phyloP scores from a whole-genome alignment of 345 rosid genomes.

The Pistacia vera region DNA sequence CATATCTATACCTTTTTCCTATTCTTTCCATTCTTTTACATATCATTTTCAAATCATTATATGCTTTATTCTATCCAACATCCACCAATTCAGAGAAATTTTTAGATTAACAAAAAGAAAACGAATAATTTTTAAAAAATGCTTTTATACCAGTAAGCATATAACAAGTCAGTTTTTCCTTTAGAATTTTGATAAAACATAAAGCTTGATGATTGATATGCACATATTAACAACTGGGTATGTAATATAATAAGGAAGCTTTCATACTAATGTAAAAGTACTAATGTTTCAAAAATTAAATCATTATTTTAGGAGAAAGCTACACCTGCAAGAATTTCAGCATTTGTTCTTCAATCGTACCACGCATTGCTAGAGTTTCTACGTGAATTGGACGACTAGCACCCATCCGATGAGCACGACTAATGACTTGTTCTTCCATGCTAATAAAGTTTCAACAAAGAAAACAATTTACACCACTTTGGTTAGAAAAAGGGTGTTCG shows the following conservation, averaged over 20 bases:
- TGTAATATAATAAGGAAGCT: not conserved
- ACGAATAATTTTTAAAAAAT: not conserved
- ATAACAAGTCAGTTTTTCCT: not conserved
- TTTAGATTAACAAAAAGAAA: too few relatives aligned
- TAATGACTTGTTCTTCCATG: slow-evolving; percentile 96
- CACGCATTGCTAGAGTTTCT: slow-evolving; percentile 88
- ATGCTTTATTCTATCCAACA: too few relatives aligned
- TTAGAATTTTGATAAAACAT: not conserved
- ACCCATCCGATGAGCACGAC: slow-evolving; percentile 96
- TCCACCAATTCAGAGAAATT: too few relatives aligned
- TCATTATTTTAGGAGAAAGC: not conserved
- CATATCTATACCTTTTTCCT: too few relatives aligned
- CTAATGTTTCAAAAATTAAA: not conserved
- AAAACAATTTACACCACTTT: not conserved
- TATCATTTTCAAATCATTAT: too few relatives aligned
- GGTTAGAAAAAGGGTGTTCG: not conserved
- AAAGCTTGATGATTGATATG: not conserved
- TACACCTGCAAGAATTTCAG: slow-evolving; percentile 77
- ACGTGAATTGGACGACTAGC: slow-evolving; percentile 85
- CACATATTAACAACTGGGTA: not conserved
- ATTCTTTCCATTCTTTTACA: too few relatives aligned
- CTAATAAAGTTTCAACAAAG: slow-evolving; percentile 37
- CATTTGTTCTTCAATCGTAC: slow-evolving; percentile 95
- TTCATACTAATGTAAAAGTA: not conserved
- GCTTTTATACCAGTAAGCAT: not conserved